These are phyloP conservation scores for Calonectria henricotiae DNA, from an alignment of 2,329 filamentous ascomycete genomes.

Conservation along the genomic window DNA sequence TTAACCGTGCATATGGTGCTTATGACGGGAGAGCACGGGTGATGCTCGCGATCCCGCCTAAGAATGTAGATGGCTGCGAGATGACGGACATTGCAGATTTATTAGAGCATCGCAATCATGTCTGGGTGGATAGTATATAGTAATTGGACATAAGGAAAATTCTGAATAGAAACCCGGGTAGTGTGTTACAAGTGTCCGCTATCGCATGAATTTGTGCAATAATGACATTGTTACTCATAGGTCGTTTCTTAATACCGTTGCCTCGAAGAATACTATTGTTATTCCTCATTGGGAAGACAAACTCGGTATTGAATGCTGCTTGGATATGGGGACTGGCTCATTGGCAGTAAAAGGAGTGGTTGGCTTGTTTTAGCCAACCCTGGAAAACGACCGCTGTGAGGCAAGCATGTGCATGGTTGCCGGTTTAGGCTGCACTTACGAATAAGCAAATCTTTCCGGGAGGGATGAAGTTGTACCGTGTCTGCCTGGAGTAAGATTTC, in stretches of 20 bases:
- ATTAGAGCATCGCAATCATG: neutral
- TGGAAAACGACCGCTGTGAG: slow-evolving; percentile 13
- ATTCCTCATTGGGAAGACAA: neutral
- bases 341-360: neutral
- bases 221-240: neutral
- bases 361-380: neutral
- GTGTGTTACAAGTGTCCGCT: neutral
- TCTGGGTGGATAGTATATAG: neutral
- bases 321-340: neutral
- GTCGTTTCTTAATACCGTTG: neutral
- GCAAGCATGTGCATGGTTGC: slow-evolving; percentile 5
- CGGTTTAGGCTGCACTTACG: slow-evolving; percentile 7
- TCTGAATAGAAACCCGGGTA: neutral
- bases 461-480: neutral
- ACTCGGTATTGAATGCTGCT: neutral
- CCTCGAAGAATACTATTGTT: too few relatives aligned
- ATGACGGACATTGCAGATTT: neutral
- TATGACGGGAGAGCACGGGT: slow-evolving; percentile 12
- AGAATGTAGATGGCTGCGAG: slow-evolving; percentile 4
- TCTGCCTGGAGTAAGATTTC: slow-evolving; percentile 5
- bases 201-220: neutral
- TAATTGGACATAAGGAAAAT: neutral
- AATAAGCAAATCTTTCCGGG: neutral
- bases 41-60: neutral
- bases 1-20: slow-evolving; percentile 24